Evolutionary conservation across 1,284 basidiomycete genomes (phyloP).

Genomic region (Ganoderma boninense): DNA sequence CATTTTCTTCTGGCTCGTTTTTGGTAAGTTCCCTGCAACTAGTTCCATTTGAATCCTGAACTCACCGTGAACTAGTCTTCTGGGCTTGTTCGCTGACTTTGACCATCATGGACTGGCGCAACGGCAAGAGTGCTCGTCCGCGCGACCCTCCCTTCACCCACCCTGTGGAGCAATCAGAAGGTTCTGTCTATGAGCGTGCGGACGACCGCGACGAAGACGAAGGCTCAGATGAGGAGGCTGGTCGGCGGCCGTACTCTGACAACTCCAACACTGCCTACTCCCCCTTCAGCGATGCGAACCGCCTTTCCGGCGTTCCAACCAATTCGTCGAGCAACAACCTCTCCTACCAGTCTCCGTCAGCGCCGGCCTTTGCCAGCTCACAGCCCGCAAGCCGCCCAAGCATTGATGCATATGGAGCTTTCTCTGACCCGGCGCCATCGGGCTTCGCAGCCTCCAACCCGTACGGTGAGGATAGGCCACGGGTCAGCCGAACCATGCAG

Average conservation of each 20-base stretch:
- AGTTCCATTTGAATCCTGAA: slow-evolving; percentile 9
- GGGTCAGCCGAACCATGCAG: slow-evolving; percentile 87
- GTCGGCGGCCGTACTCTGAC: slow-evolving; percentile 32
- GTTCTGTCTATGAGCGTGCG: slow-evolving; percentile 49
- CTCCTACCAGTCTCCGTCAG: slow-evolving; percentile 40
- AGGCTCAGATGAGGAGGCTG: slow-evolving; percentile 45
- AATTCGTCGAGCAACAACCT: slow-evolving; percentile 33
- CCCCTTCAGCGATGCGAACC: slow-evolving; percentile 64
- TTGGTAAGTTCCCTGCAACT: slow-evolving; percentile 51
- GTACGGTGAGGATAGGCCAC: slow-evolving; percentile 51
- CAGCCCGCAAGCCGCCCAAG: slow-evolving; percentile 59
- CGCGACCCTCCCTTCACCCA: slow-evolving; percentile 77
- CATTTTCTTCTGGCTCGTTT: slow-evolving; percentile 89
- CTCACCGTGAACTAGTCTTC: slow-evolving; percentile 52
- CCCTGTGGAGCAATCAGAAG: slow-evolving; percentile 57
- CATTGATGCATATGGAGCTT: slow-evolving; percentile 88
- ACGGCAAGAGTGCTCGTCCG: slow-evolving; percentile 64
- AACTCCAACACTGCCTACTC: slow-evolving; percentile 43
- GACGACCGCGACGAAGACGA: slow-evolving; percentile 45
- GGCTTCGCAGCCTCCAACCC: slow-evolving; percentile 38
- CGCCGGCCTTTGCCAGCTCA: slow-evolving; percentile 39
- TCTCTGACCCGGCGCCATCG: slow-evolving; percentile 80
- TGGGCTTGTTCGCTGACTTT: slow-evolving; percentile 72
- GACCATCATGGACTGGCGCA: slow-evolving; percentile 76
- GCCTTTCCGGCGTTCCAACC: slow-evolving; percentile 41